These are phyloP conservation scores for Pezicula carpinea DNA, from an alignment of 2,329 filamentous ascomycete genomes.

Conservation along the genomic window DNA sequence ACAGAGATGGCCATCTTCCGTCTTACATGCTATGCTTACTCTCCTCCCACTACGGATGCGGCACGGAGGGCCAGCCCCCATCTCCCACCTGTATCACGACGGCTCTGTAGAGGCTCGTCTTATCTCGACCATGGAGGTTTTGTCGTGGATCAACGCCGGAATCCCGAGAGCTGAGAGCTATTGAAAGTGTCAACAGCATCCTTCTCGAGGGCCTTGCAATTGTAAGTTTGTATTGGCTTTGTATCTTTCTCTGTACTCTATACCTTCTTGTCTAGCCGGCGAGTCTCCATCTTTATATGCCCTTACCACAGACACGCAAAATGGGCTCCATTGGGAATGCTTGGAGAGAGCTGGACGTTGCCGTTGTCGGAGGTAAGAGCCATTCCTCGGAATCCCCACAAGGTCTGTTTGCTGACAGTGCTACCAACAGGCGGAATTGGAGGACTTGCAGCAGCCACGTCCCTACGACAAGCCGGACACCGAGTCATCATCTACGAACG, in stretches of 20 bases:
- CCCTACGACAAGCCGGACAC: slow-evolving; percentile 49
- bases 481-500: slow-evolving; percentile 61
- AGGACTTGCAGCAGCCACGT: slow-evolving; percentile 44
- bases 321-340: slow-evolving; percentile 16
- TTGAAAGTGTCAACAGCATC: too few relatives aligned
- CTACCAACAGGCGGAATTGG: slow-evolving; percentile 11
- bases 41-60: neutral
- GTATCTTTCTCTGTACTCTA: neutral
- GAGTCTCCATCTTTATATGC: neutral
- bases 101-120: neutral
- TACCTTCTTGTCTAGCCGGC: neutral
- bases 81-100: neutral
- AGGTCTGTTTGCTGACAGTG: too few relatives aligned
- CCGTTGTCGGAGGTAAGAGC: slow-evolving; percentile 12
- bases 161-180: neutral
- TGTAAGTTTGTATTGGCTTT: neutral
- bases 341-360: slow-evolving; percentile 13
- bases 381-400: too few relatives aligned
- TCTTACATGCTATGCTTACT: too few relatives aligned
- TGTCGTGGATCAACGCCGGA: neutral
- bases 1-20: neutral
- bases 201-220: neutral
- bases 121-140: neutral
- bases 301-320: neutral
- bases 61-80: neutral